phyloP scores from a whole-genome alignment of 2,329 filamentous ascomycete genomes.

The Aspergillus sp. region DNA sequence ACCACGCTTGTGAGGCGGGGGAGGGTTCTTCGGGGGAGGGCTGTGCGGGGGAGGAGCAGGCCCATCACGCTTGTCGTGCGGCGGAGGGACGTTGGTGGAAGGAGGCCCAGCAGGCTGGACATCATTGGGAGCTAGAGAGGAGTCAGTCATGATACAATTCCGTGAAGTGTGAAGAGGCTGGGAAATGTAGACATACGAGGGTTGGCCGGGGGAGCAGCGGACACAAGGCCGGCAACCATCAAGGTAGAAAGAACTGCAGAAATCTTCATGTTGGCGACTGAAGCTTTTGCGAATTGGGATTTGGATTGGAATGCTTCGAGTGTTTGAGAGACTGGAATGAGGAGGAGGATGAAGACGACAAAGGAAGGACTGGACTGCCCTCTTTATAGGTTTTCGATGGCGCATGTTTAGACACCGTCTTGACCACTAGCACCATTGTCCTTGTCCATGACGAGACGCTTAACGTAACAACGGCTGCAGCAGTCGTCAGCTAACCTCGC shows the following conservation, averaged over 20 bases:
- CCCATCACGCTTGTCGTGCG: neutral
- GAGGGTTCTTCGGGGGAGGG: no score
- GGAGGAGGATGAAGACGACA: neutral
- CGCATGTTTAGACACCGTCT: neutral
- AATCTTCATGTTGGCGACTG: neutral
- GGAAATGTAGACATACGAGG: neutral
- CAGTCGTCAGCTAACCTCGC: neutral
- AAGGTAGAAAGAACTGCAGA: neutral
- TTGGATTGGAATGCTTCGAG: neutral
- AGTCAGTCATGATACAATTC: neutral
- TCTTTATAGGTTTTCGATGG: neutral
- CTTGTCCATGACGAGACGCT: neutral
- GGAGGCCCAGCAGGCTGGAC: neutral
- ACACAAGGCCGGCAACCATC: neutral
- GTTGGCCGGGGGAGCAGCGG: neutral
- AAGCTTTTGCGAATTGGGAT: neutral
- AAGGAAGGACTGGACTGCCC: neutral
- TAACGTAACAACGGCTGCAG: neutral
- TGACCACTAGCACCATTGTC: neutral
- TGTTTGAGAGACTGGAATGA: neutral
- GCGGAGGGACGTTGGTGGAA: neutral
- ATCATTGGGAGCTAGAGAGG: neutral
- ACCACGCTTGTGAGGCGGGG: no score
- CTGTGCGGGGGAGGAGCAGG: neutral
- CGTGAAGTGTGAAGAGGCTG: neutral